Conservation (phyloP, 225 moss, liverwort and hornwort genomes). For the Sphagnum contortum region DNA sequence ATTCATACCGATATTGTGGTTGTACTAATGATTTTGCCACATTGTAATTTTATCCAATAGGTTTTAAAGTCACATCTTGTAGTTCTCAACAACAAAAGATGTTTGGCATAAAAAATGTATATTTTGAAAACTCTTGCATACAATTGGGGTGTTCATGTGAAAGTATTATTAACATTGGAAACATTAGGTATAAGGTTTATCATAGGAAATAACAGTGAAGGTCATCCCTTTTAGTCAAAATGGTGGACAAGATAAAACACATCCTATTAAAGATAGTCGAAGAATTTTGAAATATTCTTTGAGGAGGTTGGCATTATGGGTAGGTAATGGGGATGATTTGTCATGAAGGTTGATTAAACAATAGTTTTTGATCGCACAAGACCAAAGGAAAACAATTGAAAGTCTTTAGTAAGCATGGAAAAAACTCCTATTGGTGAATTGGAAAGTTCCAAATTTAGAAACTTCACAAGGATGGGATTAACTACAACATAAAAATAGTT, state of each 20-base stretch:
- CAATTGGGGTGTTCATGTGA: not conserved
- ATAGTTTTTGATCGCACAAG: constrained; percentile 7
- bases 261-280: constrained; percentile 19
- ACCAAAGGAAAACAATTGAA: constrained; percentile 4
- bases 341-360: constrained; percentile 12
- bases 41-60: constrained; percentile 10
- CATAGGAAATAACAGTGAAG: constrained; percentile 11
- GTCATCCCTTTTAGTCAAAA: constrained; percentile 21
- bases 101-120: constrained; percentile 7
- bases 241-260: constrained; percentile 17
- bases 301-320: constrained; percentile 16
- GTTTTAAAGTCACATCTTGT: no score
- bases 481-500: constrained; percentile 26
- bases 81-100: constrained; percentile 10
- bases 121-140: constrained; percentile 2
- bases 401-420: constrained; percentile 9
- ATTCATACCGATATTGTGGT: constrained; percentile 5
- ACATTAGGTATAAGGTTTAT: constrained; percentile 10
- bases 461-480: constrained; percentile 16
- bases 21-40: constrained; percentile 5
- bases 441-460: constrained; percentile 9
- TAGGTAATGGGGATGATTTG: constrained; percentile 18
- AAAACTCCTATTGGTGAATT: constrained; percentile 21
- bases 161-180: constrained; percentile 6
- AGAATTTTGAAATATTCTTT: constrained; percentile 26